Evolutionary conservation across 805 yeast species (phyloP).

Genomic region (Candida vaughaniae): DNA sequence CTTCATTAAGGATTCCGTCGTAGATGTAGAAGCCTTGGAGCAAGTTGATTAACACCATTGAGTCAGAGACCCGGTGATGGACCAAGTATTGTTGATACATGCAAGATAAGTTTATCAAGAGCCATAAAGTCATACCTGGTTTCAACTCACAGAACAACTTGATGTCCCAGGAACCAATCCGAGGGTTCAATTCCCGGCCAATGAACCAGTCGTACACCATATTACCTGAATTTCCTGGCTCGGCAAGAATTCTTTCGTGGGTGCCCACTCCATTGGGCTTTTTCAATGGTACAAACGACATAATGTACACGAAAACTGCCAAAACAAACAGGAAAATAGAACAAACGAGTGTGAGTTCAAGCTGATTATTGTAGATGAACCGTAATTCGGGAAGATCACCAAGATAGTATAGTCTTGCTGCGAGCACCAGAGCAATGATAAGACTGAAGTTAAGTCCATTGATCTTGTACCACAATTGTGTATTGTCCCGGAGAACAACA

Average conservation of each 20-base stretch:
- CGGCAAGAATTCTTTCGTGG: slow-evolving; percentile 70
- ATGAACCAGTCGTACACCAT: slow-evolving; percentile 89
- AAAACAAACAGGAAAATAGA: slow-evolving; percentile 62
- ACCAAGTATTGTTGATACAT: slow-evolving; percentile 74
- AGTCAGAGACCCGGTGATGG: slow-evolving; percentile 62
- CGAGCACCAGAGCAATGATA: slow-evolving; percentile 35
- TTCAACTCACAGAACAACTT: slow-evolving; percentile 90
- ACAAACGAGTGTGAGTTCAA: slow-evolving; percentile 63
- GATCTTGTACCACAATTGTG: slow-evolving; percentile 68
- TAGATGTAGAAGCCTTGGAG: slow-evolving; percentile 81
- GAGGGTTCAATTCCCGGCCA: slow-evolving; percentile 93
- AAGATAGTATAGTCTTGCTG: slow-evolving; percentile 49
- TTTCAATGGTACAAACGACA: slow-evolving; percentile 62
- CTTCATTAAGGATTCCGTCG: slow-evolving; percentile 91
- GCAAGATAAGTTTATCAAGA: slow-evolving; percentile 72
- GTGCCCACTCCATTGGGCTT: slow-evolving; percentile 52
- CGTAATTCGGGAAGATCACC: slow-evolving; percentile 71
- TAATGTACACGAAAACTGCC: slow-evolving; percentile 62
- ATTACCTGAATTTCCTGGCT: slow-evolving; percentile 83
- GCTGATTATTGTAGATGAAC: slow-evolving; percentile 66
- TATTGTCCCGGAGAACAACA: slow-evolving; percentile 71
- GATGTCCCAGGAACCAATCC: slow-evolving; percentile 81
- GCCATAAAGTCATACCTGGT: slow-evolving; percentile 91
- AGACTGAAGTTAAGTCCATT: slow-evolving; percentile 68
- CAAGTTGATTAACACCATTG: slow-evolving; percentile 64